These are phyloP conservation scores for Ceratobasidium sp. DNA, from an alignment of 1,284 basidiomycete species.

Conservation along the genomic window DNA sequence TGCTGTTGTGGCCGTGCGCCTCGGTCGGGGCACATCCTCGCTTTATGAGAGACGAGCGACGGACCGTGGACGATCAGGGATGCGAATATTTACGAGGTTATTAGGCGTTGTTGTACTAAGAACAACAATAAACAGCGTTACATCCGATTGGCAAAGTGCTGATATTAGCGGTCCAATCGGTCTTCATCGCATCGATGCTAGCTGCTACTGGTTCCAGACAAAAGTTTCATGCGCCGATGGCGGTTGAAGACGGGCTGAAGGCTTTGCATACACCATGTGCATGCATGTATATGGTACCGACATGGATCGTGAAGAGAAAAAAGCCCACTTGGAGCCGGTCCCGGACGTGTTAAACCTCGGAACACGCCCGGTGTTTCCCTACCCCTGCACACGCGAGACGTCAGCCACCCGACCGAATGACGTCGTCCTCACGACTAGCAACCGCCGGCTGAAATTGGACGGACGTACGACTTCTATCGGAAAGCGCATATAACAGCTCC, in stretches of 20 bases:
- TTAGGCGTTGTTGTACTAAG: not conserved
- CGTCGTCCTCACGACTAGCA: not conserved
- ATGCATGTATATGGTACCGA: not conserved
- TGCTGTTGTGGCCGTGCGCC: constrained; percentile 19
- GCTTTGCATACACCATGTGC: not conserved
- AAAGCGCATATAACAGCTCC: not conserved
- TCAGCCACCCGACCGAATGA: constrained; percentile 23
- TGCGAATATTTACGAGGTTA: constrained; percentile 34
- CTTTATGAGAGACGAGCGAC: constrained; percentile 33
- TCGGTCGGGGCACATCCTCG: not conserved
- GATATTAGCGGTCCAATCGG: constrained; percentile 21
- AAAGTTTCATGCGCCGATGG: not conserved
- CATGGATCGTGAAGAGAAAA: not conserved
- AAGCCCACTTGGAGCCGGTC: not conserved
- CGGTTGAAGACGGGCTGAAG: not conserved
- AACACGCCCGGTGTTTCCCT: not conserved
- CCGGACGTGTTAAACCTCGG: not conserved
- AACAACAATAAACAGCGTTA: not conserved
- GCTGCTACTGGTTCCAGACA: too few relatives aligned
- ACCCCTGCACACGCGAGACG: not conserved
- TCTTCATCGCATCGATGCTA: constrained; percentile 23
- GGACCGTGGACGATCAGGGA: constrained; percentile 45
- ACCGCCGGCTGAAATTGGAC: not conserved
- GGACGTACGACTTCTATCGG: constrained; percentile 4
- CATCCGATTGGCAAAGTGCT: constrained; percentile 7